phyloP scores from a whole-genome alignment of 2,329 filamentous ascomycete species.

The Chrysosporium keratinophilum region DNA sequence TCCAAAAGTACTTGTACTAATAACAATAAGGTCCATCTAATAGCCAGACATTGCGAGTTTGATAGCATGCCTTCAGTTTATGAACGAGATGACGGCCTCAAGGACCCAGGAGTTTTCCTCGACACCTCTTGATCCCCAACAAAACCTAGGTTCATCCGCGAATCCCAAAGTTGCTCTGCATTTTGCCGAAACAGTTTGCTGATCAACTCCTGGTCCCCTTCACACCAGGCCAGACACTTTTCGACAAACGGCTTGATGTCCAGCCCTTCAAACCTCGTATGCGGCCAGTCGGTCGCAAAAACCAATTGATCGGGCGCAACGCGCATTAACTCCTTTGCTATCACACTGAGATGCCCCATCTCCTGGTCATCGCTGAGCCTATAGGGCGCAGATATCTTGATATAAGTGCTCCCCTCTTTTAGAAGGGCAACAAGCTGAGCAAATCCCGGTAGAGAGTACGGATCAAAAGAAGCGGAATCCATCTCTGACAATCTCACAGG shows the following conservation, averaged over 20 bases:
- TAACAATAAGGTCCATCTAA: too few relatives aligned
- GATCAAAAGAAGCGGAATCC: conserved; percentile 25
- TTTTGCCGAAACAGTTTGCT: conserved; percentile 47
- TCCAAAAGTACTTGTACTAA: too few relatives aligned
- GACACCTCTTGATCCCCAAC: too few relatives aligned
- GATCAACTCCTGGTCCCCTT: conserved; percentile 35
- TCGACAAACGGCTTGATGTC: conserved; percentile 48
- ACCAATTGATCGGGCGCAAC: conserved; percentile 41
- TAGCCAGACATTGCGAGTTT: too few relatives aligned
- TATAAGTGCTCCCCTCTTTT: conserved; percentile 40
- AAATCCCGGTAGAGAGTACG: conserved; percentile 43
- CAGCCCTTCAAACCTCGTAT: conserved; percentile 50
- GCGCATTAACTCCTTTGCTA: conserved; percentile 42
- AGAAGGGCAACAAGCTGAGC: conserved; percentile 40
- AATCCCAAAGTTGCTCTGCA: conserved; percentile 43
- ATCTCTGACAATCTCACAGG: conserved; percentile 12
- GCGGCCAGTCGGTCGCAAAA: conserved; percentile 55
- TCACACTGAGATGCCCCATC: conserved; percentile 38
- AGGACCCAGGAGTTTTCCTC: too few relatives aligned
- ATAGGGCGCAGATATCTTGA: conserved; percentile 52
- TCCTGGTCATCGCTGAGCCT: conserved; percentile 40
- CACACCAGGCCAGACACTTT: conserved; percentile 45
- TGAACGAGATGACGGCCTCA: too few relatives aligned
- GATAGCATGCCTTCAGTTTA: too few relatives aligned
- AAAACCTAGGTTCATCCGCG: background rate